Evolutionary conservation across 768 basidiomycete species (phyloP).

Genomic region (Suillus subalutaceus): DNA sequence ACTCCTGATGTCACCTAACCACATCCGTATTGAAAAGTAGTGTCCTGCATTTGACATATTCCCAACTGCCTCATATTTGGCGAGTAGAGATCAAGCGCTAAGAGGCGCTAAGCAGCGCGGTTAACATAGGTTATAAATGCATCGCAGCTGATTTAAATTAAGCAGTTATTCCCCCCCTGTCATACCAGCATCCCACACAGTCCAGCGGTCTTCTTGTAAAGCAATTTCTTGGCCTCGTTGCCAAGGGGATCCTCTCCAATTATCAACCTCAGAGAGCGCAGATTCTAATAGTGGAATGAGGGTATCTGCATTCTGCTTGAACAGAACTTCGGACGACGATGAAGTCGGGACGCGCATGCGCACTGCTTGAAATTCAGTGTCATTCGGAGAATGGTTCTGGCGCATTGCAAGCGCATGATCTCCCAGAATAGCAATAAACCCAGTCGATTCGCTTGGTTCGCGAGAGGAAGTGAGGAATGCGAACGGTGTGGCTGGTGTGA

Average conservation of each 20-base stretch:
- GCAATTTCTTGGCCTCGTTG: neutral
- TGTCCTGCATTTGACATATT: neutral
- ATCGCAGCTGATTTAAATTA: neutral
- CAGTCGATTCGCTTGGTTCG: conserved; percentile 14
- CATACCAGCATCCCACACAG: conserved; percentile 22
- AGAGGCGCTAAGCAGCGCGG: neutral
- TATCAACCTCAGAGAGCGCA: neutral
- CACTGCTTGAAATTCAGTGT: neutral
- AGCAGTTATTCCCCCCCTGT: neutral
- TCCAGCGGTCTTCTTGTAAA: conserved; percentile 11
- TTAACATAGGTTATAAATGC: neutral
- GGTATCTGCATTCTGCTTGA: neutral
- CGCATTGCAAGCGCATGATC: conserved; percentile 21
- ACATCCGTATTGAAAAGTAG: neutral
- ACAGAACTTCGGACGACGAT: neutral
- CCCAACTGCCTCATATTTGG: neutral
- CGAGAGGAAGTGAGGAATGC: conserved; percentile 21
- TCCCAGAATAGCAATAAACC: conserved; percentile 24
- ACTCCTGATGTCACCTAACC: neutral
- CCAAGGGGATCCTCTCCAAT: neutral
- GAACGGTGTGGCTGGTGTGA: conserved; percentile 15
- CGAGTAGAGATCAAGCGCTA: neutral
- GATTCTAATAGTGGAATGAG: neutral
- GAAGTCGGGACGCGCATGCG: conserved; percentile 3
- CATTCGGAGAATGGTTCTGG: neutral